phyloP scores from a whole-genome alignment of 805 yeast genomes.

The Nakazawaea populi region DNA sequence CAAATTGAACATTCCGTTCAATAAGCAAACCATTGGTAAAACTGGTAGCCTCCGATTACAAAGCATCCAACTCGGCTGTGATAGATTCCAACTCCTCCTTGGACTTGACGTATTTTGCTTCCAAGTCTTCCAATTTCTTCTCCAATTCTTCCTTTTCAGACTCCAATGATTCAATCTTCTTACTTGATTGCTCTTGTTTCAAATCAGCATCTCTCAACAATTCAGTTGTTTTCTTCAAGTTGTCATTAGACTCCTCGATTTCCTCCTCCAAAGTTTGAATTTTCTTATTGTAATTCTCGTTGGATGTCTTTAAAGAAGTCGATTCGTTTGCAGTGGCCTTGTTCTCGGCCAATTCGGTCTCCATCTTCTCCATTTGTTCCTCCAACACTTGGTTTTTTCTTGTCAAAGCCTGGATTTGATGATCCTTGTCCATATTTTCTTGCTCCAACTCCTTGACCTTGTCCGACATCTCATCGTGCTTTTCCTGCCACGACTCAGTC shows the following conservation, averaged over 20 bases:
- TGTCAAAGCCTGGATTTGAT: slow-evolving; percentile 87
- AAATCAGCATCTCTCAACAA: slow-evolving; percentile 93
- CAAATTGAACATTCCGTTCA: not conserved
- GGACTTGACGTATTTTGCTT: slow-evolving; percentile 74
- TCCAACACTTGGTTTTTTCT: slow-evolving; percentile 90
- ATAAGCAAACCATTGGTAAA: not conserved
- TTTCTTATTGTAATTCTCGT: slow-evolving; percentile 88
- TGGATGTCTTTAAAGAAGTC: slow-evolving; percentile 78
- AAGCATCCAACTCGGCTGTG: slow-evolving; percentile 87
- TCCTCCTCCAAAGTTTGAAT: slow-evolving; percentile 85
- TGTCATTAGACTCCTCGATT: slow-evolving; percentile 83
- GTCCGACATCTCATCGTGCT: slow-evolving; percentile 79
- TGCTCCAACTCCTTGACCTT: slow-evolving; percentile 89
- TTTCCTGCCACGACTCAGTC: slow-evolving; percentile 96
- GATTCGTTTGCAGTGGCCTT: slow-evolving; percentile 90
- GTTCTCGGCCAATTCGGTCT: slow-evolving; percentile 64
- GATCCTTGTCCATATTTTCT: slow-evolving; percentile 86
- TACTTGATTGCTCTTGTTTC: slow-evolving; percentile 93
- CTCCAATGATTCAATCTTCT: slow-evolving; percentile 89
- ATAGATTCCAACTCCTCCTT: slow-evolving; percentile 95
- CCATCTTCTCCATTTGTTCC: slow-evolving; percentile 74
- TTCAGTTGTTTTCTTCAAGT: slow-evolving; percentile 88
- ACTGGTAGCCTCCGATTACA: slow-evolving; percentile 23
- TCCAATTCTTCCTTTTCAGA: slow-evolving; percentile 89
- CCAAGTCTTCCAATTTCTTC: slow-evolving; percentile 82